Evolutionary conservation across 208 protist species (phyloP).

Genomic region (Leishmania major): DNA sequence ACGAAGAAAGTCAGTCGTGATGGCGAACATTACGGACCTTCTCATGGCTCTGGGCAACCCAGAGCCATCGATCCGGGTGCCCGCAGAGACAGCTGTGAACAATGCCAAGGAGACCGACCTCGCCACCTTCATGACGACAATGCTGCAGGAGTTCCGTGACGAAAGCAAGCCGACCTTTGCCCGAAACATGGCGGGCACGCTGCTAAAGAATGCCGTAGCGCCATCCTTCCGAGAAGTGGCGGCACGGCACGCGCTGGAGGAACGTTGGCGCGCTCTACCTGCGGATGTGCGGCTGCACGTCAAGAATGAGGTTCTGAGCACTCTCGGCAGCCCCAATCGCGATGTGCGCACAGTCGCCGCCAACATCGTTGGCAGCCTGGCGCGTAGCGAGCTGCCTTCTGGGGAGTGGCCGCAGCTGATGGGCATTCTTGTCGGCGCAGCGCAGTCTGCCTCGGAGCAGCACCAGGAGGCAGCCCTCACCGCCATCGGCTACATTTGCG

Average conservation of each 20-base stretch:
- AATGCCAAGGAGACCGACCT: slow-evolving; percentile 74
- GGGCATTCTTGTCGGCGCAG: slow-evolving; percentile 78
- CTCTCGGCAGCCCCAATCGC: slow-evolving; percentile 71
- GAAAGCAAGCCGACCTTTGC: slow-evolving; percentile 81
- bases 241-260: slow-evolving; percentile 62
- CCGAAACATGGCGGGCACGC: slow-evolving; percentile 92
- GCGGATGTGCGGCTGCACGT: slow-evolving; percentile 60
- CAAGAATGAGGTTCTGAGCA: slow-evolving; percentile 76
- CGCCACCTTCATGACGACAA: slow-evolving; percentile 80
- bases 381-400: slow-evolving; percentile 94
- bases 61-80: slow-evolving; percentile 70
- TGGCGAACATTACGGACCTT: slow-evolving; percentile 73
- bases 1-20: slow-evolving; percentile 4
- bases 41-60: slow-evolving; percentile 68
- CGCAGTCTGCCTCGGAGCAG: slow-evolving; percentile 43
- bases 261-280: slow-evolving; percentile 68
- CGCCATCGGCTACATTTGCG: slow-evolving; percentile 97
- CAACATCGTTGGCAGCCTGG: slow-evolving; percentile 95
- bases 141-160: slow-evolving; percentile 92
- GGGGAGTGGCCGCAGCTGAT: slow-evolving; percentile 95
- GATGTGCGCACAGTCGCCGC: slow-evolving; percentile 93
- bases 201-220: slow-evolving; percentile 96
- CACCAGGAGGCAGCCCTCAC: slow-evolving; percentile 95
- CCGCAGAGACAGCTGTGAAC: slow-evolving; percentile 74
- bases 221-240: slow-evolving; percentile 83